phyloP scores from a whole-genome alignment of 2,329 filamentous ascomycete genomes.

The Ustulina deusta region DNA sequence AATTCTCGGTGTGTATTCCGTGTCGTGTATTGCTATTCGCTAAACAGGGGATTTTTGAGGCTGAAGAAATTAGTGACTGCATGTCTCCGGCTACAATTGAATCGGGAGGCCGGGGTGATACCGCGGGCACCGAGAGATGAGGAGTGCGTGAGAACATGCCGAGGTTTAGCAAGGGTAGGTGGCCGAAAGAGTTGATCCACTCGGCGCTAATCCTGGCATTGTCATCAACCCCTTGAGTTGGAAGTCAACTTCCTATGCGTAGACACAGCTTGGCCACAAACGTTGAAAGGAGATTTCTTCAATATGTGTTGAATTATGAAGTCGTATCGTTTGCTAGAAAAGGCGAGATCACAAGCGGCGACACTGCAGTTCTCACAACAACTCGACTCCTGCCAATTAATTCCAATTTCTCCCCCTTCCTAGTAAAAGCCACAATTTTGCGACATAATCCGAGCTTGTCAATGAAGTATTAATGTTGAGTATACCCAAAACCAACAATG shows the following conservation, averaged over 20 bases:
- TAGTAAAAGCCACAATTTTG: too few relatives aligned
- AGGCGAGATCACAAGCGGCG: too few relatives aligned
- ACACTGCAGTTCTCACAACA: too few relatives aligned
- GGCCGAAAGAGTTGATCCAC: constrained; percentile 20
- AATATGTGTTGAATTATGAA: too few relatives aligned
- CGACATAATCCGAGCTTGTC: background rate
- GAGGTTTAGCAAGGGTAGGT: constrained; percentile 27
- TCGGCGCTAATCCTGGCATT: constrained; percentile 15
- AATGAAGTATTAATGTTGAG: background rate
- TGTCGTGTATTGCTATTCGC: background rate
- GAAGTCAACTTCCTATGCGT: background rate
- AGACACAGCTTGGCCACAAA: background rate
- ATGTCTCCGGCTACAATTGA: constrained; percentile 23
- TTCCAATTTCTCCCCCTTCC: too few relatives aligned
- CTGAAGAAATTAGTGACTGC: constrained; percentile 18
- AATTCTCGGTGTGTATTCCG: background rate
- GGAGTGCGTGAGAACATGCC: constrained; percentile 26
- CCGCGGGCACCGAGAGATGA: background rate
- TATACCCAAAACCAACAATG: background rate
- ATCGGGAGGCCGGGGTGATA: constrained; percentile 13
- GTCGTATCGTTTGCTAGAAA: too few relatives aligned
- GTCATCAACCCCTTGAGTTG: background rate
- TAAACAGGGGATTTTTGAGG: background rate
- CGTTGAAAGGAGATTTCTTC: too few relatives aligned
- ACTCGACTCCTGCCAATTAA: too few relatives aligned